Evolutionary conservation across 2,329 filamentous ascomycete genomes (phyloP).

Genomic region (Pseudogymnoascus sp.): DNA sequence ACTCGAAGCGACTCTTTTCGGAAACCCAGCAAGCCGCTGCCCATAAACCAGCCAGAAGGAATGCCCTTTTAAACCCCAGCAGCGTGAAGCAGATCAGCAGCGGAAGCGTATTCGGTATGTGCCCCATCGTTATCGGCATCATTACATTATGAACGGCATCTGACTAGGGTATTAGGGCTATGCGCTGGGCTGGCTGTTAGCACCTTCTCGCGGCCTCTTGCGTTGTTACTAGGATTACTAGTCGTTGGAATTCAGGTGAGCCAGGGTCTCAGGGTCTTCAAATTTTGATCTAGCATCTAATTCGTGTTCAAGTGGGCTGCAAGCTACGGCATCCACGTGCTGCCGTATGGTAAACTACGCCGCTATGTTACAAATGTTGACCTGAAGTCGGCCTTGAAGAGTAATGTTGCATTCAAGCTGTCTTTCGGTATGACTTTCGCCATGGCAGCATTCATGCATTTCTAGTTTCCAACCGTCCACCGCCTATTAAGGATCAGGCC

Average conservation of each 20-base stretch:
- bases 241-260: conserved; percentile 58
- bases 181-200: conserved; percentile 58
- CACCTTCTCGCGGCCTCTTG: conserved; percentile 63
- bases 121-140: neutral
- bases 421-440: conserved; percentile 69
- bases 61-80: conserved; percentile 21
- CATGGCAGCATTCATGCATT: conserved; percentile 56
- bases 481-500: neutral
- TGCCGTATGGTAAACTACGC: conserved; percentile 35
- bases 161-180: conserved; percentile 38
- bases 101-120: conserved; percentile 27
- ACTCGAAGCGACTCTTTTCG: conserved; percentile 18
- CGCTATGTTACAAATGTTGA: conserved; percentile 43
- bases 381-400: conserved; percentile 33
- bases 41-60: conserved; percentile 18
- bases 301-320: conserved; percentile 39
- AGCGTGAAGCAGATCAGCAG: conserved; percentile 28
- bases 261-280: conserved; percentile 15
- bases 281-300: conserved; percentile 16
- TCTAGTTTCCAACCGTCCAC: conserved; percentile 33
- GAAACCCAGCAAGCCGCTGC: conserved; percentile 27
- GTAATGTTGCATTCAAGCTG: conserved; percentile 33
- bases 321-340: conserved; percentile 42
- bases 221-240: conserved; percentile 57
- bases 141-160: neutral